Base-by-base conservation (phyloP, 495 filamentous ascomycete species). In the Lasiosphaeria miniovina region DNA sequence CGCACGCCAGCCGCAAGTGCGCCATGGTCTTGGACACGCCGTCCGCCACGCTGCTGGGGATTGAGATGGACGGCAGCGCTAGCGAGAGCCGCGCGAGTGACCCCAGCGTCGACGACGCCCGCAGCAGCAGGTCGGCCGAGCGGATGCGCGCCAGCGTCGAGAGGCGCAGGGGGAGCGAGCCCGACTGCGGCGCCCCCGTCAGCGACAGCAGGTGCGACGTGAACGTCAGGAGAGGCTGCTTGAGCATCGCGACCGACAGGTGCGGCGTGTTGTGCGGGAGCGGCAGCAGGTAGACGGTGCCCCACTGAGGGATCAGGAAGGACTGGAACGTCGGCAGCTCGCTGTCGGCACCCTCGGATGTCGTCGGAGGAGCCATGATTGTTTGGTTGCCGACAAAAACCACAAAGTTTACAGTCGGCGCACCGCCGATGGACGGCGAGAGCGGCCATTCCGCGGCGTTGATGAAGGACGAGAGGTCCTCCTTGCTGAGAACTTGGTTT, bases 391-490 rank as follows among this genome's bases (percentile, higher is more conserved):
- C 81, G 41, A 96, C 86, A 65, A 93, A 98, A 24, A 98, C 79
- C 55, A 97, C 85, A 65, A 98, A 98, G 75, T 98, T 98, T 63
- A 98, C 83, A 0, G 94, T 97, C 38, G 94, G 93, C 2, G 92
- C 93, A 34, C 80, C 86, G 38, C 93, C 95, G 64, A 98, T 96
- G 68, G 91, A 96, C 14, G 94, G 94, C 64, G 88, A 93, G 33
- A 98, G 75, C 0, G 94, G 94, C 94, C 94, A 98, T 75, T 98
- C 95, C 6, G 94, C 94, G 36, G 91, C 92, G 66, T 98, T 98
- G 74, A 98, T 91, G 68, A 98, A 98, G 36, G 88, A 90, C 50
- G 90, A 90, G 6, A 98, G 81, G 67, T 96, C 92, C 67, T 96
- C 89, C 68, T 90, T 91, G 64, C 84, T 86, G 11, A 98, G 71